Percentiles rank a stretch among this genome's conserved stretches.
Conservation (phyloP, 495 filamentous ascomycete species). For the Daldinia decipiens region DNA sequence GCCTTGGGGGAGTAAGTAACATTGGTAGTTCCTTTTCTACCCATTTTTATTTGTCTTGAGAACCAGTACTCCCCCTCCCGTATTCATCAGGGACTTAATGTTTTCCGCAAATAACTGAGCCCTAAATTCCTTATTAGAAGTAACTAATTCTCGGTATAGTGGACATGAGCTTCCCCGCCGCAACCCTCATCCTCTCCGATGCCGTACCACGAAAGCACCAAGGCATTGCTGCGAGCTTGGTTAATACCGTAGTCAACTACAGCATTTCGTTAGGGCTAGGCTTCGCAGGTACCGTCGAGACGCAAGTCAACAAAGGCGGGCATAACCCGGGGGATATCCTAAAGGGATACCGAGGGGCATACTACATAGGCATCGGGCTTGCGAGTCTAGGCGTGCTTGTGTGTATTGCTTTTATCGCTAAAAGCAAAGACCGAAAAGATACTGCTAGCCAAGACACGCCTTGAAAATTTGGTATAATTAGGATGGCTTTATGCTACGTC, state of each 20-base stretch:
- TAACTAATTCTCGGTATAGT: conserved; percentile 44
- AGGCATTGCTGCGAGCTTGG: conserved; percentile 56
- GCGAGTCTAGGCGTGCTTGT: conserved; percentile 43
- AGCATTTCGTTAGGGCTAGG: conserved; percentile 59
- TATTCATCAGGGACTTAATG: too few relatives aligned
- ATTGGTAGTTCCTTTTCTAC: neutral
- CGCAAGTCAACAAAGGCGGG: conserved; percentile 50
- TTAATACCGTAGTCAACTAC: conserved; percentile 59
- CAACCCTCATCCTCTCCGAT: conserved; percentile 54
- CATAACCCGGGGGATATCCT: conserved; percentile 45
- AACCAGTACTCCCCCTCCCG: too few relatives aligned
- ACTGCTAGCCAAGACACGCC: neutral
- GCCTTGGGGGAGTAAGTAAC: conserved; percentile 54
- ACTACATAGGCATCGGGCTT: conserved; percentile 50
- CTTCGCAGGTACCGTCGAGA: conserved; percentile 59
- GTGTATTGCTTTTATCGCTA: conserved; percentile 34
- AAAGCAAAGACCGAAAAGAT: conserved; percentile 22
- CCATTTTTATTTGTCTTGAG: too few relatives aligned
- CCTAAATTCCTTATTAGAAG: neutral
- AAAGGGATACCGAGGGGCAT: conserved; percentile 51
- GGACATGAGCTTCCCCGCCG: conserved; percentile 57
- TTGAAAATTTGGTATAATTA: neutral
- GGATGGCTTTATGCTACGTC: neutral
- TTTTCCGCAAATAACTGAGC: neutral
- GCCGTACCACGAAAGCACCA: conserved; percentile 54